Base-by-base conservation (phyloP, 306 rosid species). In the Bauhinia variegata region DNA sequence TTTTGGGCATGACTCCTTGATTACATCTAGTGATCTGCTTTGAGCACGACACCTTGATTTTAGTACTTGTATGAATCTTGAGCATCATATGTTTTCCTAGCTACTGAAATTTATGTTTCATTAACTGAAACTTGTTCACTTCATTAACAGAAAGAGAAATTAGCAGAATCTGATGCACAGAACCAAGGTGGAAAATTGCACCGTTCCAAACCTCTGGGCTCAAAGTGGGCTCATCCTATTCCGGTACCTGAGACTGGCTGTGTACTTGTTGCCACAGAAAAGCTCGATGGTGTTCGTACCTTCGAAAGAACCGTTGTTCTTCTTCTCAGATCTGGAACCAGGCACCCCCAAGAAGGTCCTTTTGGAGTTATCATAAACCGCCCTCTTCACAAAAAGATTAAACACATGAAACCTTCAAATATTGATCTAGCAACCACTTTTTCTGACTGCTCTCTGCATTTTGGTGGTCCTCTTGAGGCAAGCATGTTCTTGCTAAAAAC, bases 161-260 rank as follows among this genome's bases (percentile, higher is more conserved):
- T n/a, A 60, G 80, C 63, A 18, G 96, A 85, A 42, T 41, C 83
- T 48, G 91, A 85, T 38, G 32, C 71, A 37, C 82, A 80, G 15
- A 72, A 28, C 46, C 75, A 87, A 75, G 83, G 61, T 18, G 96
- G 73, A 57, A 38, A 56, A 0, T 65, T 71, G 53, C 80, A 74
- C 44, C 78, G 59, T 68, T 80, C 87, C 49, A 90, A 83, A 53
- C 70, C 83, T 55, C 89, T 86, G 4, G 88, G 77, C 36, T 48
- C 75, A 79, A 87, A 85, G 81, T 95, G 99, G 99, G 99, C 99
- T 16, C 99, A 95, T 75, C 99, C 99, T 53, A 82, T 95, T 80
- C 91, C 85, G 0, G 81, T 83, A 11, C 96, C 99, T 9, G 97
- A 95, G 88, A 86, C 96, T 38, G 98, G 98, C 44, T 92, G 96